Evolutionary conservation across 2,329 filamentous ascomycete genomes (phyloP), one percentile per base, ranked within the genome.

Genomic region (Mariannaea sp.): DNA sequence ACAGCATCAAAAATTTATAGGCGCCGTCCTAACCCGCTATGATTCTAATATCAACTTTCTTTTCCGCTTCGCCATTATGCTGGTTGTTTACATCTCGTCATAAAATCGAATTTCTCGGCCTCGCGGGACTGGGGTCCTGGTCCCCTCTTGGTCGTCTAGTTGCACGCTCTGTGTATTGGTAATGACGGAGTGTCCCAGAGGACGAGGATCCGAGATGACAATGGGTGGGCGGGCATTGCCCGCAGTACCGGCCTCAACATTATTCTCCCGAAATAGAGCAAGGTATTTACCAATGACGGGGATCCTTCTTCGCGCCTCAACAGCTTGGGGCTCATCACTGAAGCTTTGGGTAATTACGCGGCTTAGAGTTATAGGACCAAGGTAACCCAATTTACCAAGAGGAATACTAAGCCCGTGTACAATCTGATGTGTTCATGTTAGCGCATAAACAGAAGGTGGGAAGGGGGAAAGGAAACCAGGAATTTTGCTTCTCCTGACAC

Each of bases 361-460:
- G 29, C 66, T 67, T 73, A 90, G 69, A 0, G 85, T 88, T 20
- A 84, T 75, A 0, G 87, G 87, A 0, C 89, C 75, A 54, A 86
- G 82, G 60, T 79, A 75, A 3, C 80, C 79, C 0, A 90, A 72
- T 66, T 89, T 90, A 0, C 84, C 86, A 3, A 94, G 70, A 0
- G 92, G 91, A 12, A 96, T 90, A 43, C 86, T 91, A 2, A 96
- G 76, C 6, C 91, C 90, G 62, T 96, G 91, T 3, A 94, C 86
- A 33, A 92, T 75, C 70, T 72, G 10, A 5, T 0, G 7, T 17
- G 19, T 3, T 3, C 4, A 56, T 17, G 2, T 1, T 0, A 0
- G 3, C 1, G 9, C 29, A 2, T 0, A 7, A 2, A 3, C 1
- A 1, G 2, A 9, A n/a, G n/a, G n/a, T n/a, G n/a, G n/a, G n/a